Conservation (phyloP, 805 yeast genomes). For the Metschnikowia picachoensis region DNA sequence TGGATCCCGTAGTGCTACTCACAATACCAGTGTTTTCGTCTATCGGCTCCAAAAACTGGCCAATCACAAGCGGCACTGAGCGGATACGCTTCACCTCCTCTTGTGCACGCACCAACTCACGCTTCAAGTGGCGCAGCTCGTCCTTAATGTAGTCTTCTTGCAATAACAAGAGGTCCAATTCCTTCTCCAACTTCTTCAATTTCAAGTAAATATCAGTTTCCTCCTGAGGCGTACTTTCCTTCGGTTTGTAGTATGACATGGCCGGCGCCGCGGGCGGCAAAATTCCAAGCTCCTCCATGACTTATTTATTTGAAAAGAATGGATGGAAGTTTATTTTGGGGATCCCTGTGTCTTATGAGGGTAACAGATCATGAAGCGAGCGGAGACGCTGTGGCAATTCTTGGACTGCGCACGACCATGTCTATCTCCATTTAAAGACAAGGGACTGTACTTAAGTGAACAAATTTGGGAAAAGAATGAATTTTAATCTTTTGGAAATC, state of each 20-base stretch:
- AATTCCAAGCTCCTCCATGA: constrained; percentile 38
- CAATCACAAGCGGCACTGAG: constrained; percentile 95
- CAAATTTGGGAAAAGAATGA: no score
- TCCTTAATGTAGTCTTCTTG: constrained; percentile 98
- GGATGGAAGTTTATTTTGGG: neutral
- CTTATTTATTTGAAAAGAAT: neutral
- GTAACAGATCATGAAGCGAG: no score
- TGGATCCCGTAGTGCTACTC: constrained; percentile 95
- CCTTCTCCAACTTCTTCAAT: constrained; percentile 86
- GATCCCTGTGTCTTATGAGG: no score
- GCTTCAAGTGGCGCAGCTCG: constrained; percentile 92
- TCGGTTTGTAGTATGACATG: constrained; percentile 10
- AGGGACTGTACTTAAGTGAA: no score
- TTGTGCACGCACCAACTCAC: constrained; percentile 94
- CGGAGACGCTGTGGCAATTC: neutral
- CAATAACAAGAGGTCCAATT: constrained; percentile 73
- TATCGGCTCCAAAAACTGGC: constrained; percentile 95
- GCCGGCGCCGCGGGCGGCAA: constrained; percentile 17
- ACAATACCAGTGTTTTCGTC: constrained; percentile 97
- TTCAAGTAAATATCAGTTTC: constrained; percentile 72
- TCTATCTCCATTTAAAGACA: neutral
- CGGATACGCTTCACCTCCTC: constrained; percentile 98
- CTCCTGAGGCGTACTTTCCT: constrained; percentile 23
- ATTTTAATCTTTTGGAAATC: no score
- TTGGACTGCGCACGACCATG: constrained; percentile 1